Evolutionary conservation across 108 stramenopile species (phyloP), one percentile per base, ranked within the genome.

Genomic region (Aurantiochytrium sp.): DNA sequence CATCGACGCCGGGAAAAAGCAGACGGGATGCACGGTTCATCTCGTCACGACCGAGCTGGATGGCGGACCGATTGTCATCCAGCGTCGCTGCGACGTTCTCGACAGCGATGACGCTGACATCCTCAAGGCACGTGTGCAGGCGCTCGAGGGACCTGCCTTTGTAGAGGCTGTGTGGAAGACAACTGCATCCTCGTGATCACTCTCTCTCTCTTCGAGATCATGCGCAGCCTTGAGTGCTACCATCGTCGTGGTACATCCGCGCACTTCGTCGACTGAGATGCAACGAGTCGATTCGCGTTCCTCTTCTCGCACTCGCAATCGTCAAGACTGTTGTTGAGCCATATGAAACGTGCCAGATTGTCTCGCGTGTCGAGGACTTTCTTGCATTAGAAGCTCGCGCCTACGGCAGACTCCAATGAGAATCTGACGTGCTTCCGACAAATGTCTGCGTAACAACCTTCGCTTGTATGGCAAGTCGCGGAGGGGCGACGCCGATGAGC

Each of bases 1-100:
- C 43, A 93, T 99, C 72, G 98, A 96, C 88, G 97, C 98, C 25
- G 95, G 96, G 16, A 96, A 97, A 91, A 88, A 73, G 49, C 96
- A 98, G 92, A 96, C 94, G 87, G 99, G 99, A 18, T 99, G 99
- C 94, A 98, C 98, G 35, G 96, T 99, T 89, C 99, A 99, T 91
- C 94, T 97, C 76, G 99, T 99, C 10, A 98, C 97, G 4, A 97
- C 97, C 92, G 95, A 94, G 87, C 98, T 99, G 44, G 99, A 99
- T 90, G 97, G 96, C 57, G 99, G 99, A n/a, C 96, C 97, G 0
- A 95, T 98, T 91, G 91, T 98, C 29, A 92, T 98, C 29, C 99
- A 99, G 92, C 96, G 96, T 90, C 89, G 59, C 29, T 76, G 90
- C 71, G 53, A 90, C 58, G 97, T 98, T 28, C 93, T 93, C 55